Conservation (phyloP, 1,139 yeast species). For the Hansenula sp. region DNA sequence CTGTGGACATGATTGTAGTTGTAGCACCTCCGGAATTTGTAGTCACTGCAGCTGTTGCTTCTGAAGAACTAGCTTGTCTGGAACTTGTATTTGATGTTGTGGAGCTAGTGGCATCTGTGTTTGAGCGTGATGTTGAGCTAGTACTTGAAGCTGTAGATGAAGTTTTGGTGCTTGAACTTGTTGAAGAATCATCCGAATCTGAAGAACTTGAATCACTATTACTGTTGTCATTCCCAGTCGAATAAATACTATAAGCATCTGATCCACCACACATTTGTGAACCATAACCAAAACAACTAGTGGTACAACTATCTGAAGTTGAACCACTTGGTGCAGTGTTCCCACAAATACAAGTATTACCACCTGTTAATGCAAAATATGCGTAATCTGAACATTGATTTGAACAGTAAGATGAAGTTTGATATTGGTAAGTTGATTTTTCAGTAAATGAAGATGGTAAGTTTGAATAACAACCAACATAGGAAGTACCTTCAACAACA, state of each 20-base stretch:
- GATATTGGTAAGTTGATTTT: conserved; percentile 40
- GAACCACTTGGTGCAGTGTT: conserved; percentile 41
- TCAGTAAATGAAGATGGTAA: conserved; percentile 30
- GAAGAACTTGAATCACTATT: conserved; percentile 14
- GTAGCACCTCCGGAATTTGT: conserved; percentile 6
- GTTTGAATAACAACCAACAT: conserved; percentile 30
- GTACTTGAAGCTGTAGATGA: conserved; percentile 14
- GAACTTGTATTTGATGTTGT: conserved; percentile 12
- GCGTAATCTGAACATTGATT: conserved; percentile 42
- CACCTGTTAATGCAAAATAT: conserved; percentile 58
- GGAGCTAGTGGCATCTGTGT: conserved; percentile 17
- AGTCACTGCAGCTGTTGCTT: neutral
- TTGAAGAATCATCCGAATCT: conserved; percentile 18
- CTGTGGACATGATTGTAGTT: conserved; percentile 1
- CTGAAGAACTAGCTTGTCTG: neutral
- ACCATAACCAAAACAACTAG: conserved; percentile 49
- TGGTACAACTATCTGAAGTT: conserved; percentile 35
- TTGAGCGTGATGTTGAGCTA: conserved; percentile 14
- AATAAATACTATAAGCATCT: conserved; percentile 37
- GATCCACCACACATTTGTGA: conserved; percentile 55
- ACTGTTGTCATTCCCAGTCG: conserved; percentile 24
- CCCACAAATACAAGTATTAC: conserved; percentile 67
- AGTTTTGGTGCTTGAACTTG: conserved; percentile 19
- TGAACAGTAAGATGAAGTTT: conserved; percentile 48
- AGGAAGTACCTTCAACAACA: neutral